A percentile compares a stretch with the other conserved stretches of the same genome.
Evolutionary conservation across 495 filamentous ascomycete species (phyloP).

Genomic region (Daldinia childiae): DNA sequence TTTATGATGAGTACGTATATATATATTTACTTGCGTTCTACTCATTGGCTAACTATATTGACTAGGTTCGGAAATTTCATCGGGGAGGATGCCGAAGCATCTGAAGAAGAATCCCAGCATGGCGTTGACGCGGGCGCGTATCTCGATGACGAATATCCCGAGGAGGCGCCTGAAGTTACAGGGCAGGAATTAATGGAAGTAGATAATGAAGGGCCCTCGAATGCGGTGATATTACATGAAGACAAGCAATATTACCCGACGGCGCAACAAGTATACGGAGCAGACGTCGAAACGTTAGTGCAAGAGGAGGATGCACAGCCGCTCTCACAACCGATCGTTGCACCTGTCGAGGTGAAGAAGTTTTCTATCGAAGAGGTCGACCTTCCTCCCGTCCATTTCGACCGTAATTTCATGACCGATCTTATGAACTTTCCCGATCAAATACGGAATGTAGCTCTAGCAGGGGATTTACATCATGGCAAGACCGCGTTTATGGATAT

Average conservation of each 20-base stretch:
- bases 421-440: slow-evolving; percentile 96
- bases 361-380: slow-evolving; percentile 93
- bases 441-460: slow-evolving; percentile 89
- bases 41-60: slow-evolving; percentile 27
- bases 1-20: slow-evolving; percentile 78
- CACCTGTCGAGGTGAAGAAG: slow-evolving; percentile 92
- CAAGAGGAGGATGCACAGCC: slow-evolving; percentile 98
- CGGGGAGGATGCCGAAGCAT: slow-evolving; percentile 84
- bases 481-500: slow-evolving; percentile 99
- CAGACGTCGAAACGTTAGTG: slow-evolving; percentile 92
- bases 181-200: slow-evolving; percentile 94
- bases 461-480: slow-evolving; percentile 94
- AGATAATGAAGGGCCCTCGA: slow-evolving; percentile 94
- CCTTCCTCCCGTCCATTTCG: slow-evolving; percentile 85
- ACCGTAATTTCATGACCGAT: slow-evolving; percentile 90
- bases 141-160: slow-evolving; percentile 76
- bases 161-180: slow-evolving; percentile 66
- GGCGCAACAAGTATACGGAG: slow-evolving; percentile 92
- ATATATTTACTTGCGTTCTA: neutral
- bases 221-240: slow-evolving; percentile 95
- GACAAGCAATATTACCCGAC: slow-evolving; percentile 99
- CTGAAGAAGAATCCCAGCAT: slow-evolving; percentile 83
- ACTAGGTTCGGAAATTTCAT: slow-evolving; percentile 97
- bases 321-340: slow-evolving; percentile 90
- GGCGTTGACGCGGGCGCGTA: slow-evolving; percentile 79